phyloP scores from a whole-genome alignment of 768 basidiomycete genomes.

The Boletus vinaceobasis region DNA sequence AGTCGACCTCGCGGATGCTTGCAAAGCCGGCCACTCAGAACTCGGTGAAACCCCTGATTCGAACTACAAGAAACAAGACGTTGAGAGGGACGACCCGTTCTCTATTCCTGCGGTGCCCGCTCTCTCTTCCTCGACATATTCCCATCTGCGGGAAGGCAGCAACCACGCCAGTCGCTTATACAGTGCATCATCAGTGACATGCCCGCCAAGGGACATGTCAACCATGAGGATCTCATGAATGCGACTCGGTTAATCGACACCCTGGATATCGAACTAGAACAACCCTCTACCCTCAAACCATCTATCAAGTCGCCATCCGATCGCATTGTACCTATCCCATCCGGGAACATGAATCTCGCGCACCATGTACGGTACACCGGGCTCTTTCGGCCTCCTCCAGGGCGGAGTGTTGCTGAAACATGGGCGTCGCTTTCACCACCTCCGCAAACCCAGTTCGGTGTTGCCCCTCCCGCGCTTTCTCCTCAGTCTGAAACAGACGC shows the following conservation, averaged over 20 bases:
- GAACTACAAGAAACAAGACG: neutral
- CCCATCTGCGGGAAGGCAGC: conserved; percentile 7
- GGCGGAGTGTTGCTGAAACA: conserved; percentile 17
- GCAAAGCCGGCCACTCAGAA: conserved; percentile 41
- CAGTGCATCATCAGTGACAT: conserved; percentile 9
- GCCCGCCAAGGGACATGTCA: conserved; percentile 8
- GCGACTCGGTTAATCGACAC: conserved; percentile 29
- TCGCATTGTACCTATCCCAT: conserved; percentile 49
- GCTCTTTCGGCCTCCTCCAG: conserved; percentile 49
- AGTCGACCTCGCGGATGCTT: conserved; percentile 30
- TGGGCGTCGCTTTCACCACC: conserved; percentile 8
- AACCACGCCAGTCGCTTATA: neutral
- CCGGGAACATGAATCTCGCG: conserved; percentile 49
- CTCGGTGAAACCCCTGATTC: too few species aligned
- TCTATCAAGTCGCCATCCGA: conserved; percentile 2
- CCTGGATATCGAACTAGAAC: conserved; percentile 17
- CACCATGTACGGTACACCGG: conserved; percentile 64
- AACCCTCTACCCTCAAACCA: neutral
- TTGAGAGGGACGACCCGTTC: conserved; percentile 30
- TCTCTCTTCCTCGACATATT: conserved; percentile 4
- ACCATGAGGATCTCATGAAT: conserved; percentile 27
- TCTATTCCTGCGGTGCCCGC: too few species aligned
- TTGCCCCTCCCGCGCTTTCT: neutral
- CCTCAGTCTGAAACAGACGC: conserved; percentile 7
- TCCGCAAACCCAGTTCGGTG: neutral